phyloP scores from a whole-genome alignment of 192 early-diverging fungal genomes.

The Coemansia asiatica region DNA sequence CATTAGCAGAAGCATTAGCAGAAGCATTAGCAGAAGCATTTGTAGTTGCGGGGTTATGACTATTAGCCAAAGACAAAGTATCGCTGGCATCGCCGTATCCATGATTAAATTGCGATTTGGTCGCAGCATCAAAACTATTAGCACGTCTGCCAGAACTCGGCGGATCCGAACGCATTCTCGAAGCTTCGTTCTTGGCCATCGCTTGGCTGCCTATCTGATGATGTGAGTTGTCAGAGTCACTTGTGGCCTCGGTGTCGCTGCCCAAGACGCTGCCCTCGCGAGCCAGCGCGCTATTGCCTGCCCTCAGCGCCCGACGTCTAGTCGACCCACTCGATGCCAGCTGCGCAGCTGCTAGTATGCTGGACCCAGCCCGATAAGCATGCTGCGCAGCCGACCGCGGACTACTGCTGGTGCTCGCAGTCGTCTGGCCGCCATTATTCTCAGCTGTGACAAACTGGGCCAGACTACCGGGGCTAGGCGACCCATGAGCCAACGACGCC shows the following conservation, averaged over 20 bases:
- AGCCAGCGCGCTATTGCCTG: constrained; percentile 11
- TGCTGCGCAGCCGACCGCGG: constrained; percentile 17
- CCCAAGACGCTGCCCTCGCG: constrained; percentile 15
- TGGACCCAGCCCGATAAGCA: constrained; percentile 13
- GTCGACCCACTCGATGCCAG: constrained; percentile 21
- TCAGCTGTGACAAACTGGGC: neutral
- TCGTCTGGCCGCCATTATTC: neutral
- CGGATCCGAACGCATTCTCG: neutral
- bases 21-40: too few relatives aligned
- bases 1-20: too few relatives aligned
- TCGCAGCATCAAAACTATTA: constrained; percentile 49
- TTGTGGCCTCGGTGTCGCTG: constrained; percentile 29
- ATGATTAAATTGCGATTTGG: constrained; percentile 9
- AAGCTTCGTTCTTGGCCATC: neutral
- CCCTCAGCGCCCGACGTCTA: constrained; percentile 17
- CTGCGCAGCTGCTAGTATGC: constrained; percentile 20
- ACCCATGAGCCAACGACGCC: constrained; percentile 20
- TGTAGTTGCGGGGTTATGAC: neutral
- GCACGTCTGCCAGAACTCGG: constrained; percentile 22
- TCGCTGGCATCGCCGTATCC: constrained; percentile 7
- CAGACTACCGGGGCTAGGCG: constrained; percentile 16
- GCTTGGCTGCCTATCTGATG: neutral
- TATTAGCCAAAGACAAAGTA: neutral
- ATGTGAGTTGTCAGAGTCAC: constrained; percentile 21
- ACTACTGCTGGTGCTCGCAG: constrained; percentile 9